Evolutionary conservation across 192 early-diverging fungal genomes (phyloP), one percentile per base, ranked within the genome.

Genomic region (Linnemannia hyalina): DNA sequence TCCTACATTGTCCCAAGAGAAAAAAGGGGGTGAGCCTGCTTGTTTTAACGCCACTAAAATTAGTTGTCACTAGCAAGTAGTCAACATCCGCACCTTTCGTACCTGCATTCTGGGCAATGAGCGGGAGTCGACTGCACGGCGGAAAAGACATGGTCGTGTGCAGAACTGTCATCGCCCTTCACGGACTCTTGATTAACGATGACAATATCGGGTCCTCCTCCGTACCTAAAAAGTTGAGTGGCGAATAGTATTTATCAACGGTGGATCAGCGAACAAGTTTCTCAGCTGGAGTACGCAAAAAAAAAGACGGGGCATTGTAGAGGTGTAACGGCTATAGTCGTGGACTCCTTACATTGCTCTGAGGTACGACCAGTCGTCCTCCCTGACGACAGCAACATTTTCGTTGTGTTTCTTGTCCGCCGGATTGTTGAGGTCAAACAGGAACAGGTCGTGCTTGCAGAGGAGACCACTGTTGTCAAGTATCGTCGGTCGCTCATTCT

Each of bases 331-430:
- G 41, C 11, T 0, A 10, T 16, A 29, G 41, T 72, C 16, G 4
- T 26, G 6, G 3, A 9, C 41, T 9, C 42, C 80, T 54, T 86
- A 86, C 84, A 78, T 35, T 15, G 75, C 65, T 11, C 23, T 63
- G 20, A 86, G 63, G 41, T 54, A 55, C 6, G 36, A 40, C 84
- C 84, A 86, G 13, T 86, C 75, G 20, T 70, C 52, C 7, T 77
- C 79, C 3, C 52, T 76, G 18, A 86, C 22, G 4, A 86, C 41
- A 35, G 16, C 22, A 23, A 80, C 46, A 35, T 46, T 79, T 29
- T 70, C 44, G 6, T 74, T 46, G 42, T 74, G 54, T n/a, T 78
- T 49, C 38, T 35, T 41, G 52, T 86, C 84, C 1, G 44, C 26
- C 1, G 29, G 2, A n/a, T 74, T 69, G 9, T 81, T n/a, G 6